Conservation (phyloP, 2,329 filamentous ascomycete genomes). For the Rhynchosporium graminicola region DNA sequence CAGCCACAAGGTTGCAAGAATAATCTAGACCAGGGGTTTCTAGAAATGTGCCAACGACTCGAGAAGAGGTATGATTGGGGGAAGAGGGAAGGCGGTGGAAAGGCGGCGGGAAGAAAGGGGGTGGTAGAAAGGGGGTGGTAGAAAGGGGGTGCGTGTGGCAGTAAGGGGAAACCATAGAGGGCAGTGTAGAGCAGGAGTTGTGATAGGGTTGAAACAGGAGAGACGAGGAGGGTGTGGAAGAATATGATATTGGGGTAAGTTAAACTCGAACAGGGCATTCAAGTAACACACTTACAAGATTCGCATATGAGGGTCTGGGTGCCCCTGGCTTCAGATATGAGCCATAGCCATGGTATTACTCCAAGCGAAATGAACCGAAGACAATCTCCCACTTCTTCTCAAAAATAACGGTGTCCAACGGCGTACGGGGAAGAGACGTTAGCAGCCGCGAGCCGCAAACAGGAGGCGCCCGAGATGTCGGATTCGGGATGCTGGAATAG, state of each 20-base stretch:
- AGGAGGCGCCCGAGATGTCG: conserved; percentile 6
- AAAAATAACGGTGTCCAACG: conserved; percentile 1
- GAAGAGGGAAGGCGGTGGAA: conserved; percentile 19
- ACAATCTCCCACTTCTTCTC: conserved; percentile 12
- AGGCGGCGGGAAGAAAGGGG: conserved; percentile 8
- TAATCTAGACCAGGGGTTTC: conserved; percentile 21
- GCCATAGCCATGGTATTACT: conserved; percentile 9
- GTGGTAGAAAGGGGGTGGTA: conserved; percentile 6
- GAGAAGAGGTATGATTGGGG: conserved; percentile 11
- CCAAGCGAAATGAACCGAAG: conserved; percentile 22
- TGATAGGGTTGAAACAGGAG: not conserved
- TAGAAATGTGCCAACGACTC: conserved; percentile 24
- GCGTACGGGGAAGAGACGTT: conserved; percentile 18
- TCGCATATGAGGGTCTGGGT: conserved; percentile 11
- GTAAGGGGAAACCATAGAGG: not conserved
- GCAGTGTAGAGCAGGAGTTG: conserved; percentile 1
- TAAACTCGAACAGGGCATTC: not conserved
- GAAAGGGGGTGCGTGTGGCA: conserved; percentile 13
- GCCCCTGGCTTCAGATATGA: conserved; percentile 17
- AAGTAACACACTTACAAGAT: conserved; percentile 16
- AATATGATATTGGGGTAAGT: not conserved
- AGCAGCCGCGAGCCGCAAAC: conserved; percentile 15
- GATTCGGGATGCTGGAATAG: conserved; percentile 11
- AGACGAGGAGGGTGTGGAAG: not conserved
- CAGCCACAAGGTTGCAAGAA: conserved; percentile 25